A percentile compares a stretch with the other conserved stretches of the same genome.
phyloP scores from a whole-genome alignment of 2,329 filamentous ascomycete species.

The Colletotrichum sp. region DNA sequence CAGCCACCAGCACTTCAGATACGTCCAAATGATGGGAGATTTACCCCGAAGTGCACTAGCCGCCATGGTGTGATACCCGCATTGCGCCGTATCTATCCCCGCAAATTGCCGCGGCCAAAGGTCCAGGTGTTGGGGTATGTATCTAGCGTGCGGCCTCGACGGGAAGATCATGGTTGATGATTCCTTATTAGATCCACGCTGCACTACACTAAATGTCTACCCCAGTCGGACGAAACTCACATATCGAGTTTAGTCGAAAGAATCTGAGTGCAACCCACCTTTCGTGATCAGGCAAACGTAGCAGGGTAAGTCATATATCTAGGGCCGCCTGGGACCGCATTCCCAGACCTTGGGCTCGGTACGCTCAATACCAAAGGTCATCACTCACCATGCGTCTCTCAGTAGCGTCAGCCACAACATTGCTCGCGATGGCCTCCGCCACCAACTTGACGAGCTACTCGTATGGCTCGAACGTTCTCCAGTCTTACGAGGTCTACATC shows the following conservation, averaged over 20 bases:
- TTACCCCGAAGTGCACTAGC: background rate
- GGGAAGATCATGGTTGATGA: background rate
- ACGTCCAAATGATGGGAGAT: background rate
- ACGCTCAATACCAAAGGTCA: background rate
- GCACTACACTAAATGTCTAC: background rate
- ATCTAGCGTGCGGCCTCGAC: background rate
- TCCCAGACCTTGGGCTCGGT: background rate
- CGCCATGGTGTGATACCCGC: background rate
- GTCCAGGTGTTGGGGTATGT: background rate
- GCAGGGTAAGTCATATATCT: background rate
- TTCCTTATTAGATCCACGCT: background rate
- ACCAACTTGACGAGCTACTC: background rate
- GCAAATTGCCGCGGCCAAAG: background rate
- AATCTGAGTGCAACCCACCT: background rate
- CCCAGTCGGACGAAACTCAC: background rate
- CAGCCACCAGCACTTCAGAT: background rate
- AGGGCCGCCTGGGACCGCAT: background rate
- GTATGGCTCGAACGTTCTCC: conserved; percentile 4
- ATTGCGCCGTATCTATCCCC: background rate
- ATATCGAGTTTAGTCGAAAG: background rate
- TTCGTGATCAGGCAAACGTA: background rate
- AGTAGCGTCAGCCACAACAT: background rate
- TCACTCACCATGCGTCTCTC: background rate
- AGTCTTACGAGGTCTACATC: conserved; percentile 5
- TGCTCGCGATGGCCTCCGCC: background rate